A percentile compares a stretch with the other conserved stretches of the same genome.
phyloP scores from a whole-genome alignment of 2,329 filamentous ascomycete species.

The Penicillium occitanis region DNA sequence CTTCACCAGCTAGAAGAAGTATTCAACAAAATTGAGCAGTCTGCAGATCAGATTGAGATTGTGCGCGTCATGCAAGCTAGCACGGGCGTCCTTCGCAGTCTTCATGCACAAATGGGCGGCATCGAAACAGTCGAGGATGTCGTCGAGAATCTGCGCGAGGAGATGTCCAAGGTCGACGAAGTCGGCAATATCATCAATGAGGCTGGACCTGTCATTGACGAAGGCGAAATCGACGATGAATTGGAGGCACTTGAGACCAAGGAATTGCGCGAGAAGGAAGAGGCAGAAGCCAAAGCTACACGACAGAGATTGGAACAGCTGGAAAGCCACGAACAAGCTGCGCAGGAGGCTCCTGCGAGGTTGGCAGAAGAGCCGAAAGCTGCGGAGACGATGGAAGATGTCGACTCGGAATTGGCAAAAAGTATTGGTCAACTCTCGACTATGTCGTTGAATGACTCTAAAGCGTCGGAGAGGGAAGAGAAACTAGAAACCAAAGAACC shows the following conservation, averaged over 20 bases:
- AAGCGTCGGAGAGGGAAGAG: neutral
- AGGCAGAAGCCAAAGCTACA: conserved; percentile 52
- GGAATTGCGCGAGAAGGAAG: conserved; percentile 49
- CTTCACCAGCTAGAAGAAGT: conserved; percentile 81
- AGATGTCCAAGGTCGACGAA: conserved; percentile 82
- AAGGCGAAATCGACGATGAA: conserved; percentile 83
- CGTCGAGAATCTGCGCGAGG: conserved; percentile 71
- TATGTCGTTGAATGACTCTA: conserved; percentile 37
- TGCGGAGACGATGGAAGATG: conserved; percentile 21
- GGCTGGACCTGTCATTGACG: conserved; percentile 62
- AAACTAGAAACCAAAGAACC: conserved; percentile 1
- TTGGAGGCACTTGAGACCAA: conserved; percentile 71
- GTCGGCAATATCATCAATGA: conserved; percentile 75
- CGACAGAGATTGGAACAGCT: conserved; percentile 52
- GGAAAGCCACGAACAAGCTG: conserved; percentile 44
- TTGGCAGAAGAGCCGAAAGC: conserved; percentile 28
- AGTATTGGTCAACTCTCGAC: conserved; percentile 42
- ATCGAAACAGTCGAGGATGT: conserved; percentile 72
- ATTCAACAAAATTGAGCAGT: conserved; percentile 79
- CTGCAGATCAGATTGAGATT: conserved; percentile 78
- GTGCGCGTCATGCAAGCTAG: conserved; percentile 80
- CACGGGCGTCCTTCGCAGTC: conserved; percentile 65
- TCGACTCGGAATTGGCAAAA: conserved; percentile 31
- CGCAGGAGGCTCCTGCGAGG: conserved; percentile 39
- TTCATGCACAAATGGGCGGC: conserved; percentile 78